A percentile compares a stretch with the other conserved stretches of the same genome.
These are phyloP conservation scores for Dictyostelium firmibasis DNA, from an alignment of 78 protist genomes.

Conservation along the genomic window DNA sequence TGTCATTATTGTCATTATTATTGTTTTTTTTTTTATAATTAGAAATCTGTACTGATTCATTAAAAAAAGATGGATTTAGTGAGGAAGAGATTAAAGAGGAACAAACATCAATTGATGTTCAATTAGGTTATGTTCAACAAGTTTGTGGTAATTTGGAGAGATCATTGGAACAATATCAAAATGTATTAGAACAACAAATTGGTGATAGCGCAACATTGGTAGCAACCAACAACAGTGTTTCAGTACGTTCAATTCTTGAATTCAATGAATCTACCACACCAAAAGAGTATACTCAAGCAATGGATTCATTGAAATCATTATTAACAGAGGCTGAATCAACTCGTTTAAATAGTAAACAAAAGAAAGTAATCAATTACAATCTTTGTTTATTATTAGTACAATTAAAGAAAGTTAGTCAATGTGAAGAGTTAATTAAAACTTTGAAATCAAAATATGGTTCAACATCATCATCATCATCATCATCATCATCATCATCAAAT, in stretches of 20 bases:
- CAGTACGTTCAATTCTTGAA: neutral
- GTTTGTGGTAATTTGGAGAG: neutral
- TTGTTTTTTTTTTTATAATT: neutral
- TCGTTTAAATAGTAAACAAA: slow-evolving; percentile 28
- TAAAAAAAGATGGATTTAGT: slow-evolving; percentile 58
- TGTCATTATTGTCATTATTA: too few relatives aligned
- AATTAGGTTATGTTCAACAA: slow-evolving; percentile 63
- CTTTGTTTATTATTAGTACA: neutral
- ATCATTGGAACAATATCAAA: slow-evolving; percentile 25
- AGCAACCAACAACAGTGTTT: slow-evolving; percentile 24
- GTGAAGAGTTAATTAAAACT: slow-evolving; percentile 42
- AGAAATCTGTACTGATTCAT: slow-evolving; percentile 64
- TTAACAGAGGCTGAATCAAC: neutral
- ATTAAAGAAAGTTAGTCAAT: slow-evolving; percentile 47
- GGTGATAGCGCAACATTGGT: slow-evolving; percentile 51
- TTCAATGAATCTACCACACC: neutral
- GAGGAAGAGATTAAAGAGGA: slow-evolving; percentile 66
- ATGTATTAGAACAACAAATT: neutral
- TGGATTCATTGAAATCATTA: slow-evolving; percentile 27
- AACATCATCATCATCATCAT: neutral
- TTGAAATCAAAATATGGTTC: neutral
- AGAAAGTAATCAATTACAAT: slow-evolving; percentile 11
- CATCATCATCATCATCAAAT: neutral
- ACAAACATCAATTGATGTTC: slow-evolving; percentile 32
- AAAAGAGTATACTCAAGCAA: neutral